Conservation (phyloP, 176 grass and related monocot genomes). For the Carex cristatella region DNA sequence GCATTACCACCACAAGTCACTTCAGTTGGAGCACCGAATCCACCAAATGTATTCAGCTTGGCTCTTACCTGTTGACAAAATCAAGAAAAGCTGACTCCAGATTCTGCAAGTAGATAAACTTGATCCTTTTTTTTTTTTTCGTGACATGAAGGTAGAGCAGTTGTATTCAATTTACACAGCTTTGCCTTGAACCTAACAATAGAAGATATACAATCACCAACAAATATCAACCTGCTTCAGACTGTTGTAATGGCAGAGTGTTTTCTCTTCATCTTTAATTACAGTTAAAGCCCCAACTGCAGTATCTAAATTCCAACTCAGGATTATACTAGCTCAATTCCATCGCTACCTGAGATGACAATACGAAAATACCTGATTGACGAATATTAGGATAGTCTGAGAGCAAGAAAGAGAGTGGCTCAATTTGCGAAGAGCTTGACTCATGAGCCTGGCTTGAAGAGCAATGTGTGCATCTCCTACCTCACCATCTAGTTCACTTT, state of each 20-base stretch:
- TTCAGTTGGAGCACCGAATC: constrained; percentile 40
- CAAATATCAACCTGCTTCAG: neutral
- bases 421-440: constrained; percentile 44
- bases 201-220: neutral
- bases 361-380: constrained; percentile 36
- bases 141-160: neutral
- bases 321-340: neutral
- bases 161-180: neutral
- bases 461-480: constrained; percentile 49
- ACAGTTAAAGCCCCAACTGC: neutral
- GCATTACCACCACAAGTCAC: constrained; percentile 47
- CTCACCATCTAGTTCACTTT: constrained; percentile 48
- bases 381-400: constrained; percentile 42
- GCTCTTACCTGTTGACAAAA: constrained; percentile 33
- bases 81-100: neutral
- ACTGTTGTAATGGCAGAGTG: neutral
- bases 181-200: neutral
- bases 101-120: neutral
- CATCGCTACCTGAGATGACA: neutral
- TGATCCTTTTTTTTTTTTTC: neutral
- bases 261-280: neutral
- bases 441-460: constrained; percentile 53
- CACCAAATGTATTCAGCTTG: constrained; percentile 45
- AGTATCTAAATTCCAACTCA: neutral
- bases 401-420: constrained; percentile 39